Percentiles rank a stretch among this genome's conserved stretches.
phyloP scores from a whole-genome alignment of 495 filamentous ascomycete genomes.

The Penicillium subrubescens region DNA sequence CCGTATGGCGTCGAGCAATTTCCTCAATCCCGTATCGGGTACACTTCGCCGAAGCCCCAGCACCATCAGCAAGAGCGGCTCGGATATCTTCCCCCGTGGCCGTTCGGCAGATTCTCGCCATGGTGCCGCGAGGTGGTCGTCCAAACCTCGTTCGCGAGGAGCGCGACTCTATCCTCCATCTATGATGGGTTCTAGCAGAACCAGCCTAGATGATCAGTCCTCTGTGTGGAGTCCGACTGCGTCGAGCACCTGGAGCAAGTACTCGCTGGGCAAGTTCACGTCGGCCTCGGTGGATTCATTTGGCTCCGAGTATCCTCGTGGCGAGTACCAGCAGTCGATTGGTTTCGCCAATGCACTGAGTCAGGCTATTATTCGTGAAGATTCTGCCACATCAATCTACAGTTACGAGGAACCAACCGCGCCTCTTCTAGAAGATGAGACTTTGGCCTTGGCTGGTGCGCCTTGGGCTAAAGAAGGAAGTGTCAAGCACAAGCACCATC shows the following conservation, averaged over 20 bases:
- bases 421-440: slow-evolving; percentile 86
- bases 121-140: slow-evolving; percentile 72
- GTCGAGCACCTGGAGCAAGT: slow-evolving; percentile 92
- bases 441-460: slow-evolving; percentile 82
- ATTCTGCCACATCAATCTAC: slow-evolving; percentile 59
- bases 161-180: slow-evolving; percentile 76
- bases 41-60: slow-evolving; percentile 85
- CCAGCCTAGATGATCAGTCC: slow-evolving; percentile 87
- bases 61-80: slow-evolving; percentile 86
- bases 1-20: slow-evolving; percentile 44
- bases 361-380: slow-evolving; percentile 95
- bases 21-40: slow-evolving; percentile 46
- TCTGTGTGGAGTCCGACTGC: slow-evolving; percentile 90
- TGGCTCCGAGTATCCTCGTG: slow-evolving; percentile 72
- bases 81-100: slow-evolving; percentile 71
- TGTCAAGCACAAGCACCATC: slow-evolving; percentile 92
- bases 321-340: slow-evolving; percentile 93
- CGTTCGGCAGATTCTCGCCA: slow-evolving; percentile 67
- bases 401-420: slow-evolving; percentile 55
- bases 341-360: slow-evolving; percentile 97
- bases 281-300: slow-evolving; percentile 90
- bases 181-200: slow-evolving; percentile 86
- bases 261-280: slow-evolving; percentile 85
- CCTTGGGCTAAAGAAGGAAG: slow-evolving; percentile 98
- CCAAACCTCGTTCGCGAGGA: slow-evolving; percentile 78